Base-by-base conservation (phyloP, 331 rosid genomes). In the Pyrus hybrid region DNA sequence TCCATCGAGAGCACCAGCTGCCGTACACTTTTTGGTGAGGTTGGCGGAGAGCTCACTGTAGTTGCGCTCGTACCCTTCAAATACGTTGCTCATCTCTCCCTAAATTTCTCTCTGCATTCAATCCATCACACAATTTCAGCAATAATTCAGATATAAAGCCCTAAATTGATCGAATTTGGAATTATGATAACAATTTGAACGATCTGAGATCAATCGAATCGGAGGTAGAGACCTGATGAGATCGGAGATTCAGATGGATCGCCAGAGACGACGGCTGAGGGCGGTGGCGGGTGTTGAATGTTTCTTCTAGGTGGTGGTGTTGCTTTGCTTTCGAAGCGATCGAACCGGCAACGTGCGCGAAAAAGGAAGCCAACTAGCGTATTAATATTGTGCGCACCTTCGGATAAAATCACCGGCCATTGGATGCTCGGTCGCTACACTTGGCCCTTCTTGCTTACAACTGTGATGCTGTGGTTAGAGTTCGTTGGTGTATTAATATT, bases 11-110 rank as follows among this genome's bases (percentile, higher is more conserved):
- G 93, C 86, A 70, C 78, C 78, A 60, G 89, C 82, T 0, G 87
- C 84, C 68, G 97, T 88, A 83, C 96, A 93, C 84, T 88, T 91
- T 68, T 85, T 91, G 4, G 83, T 81, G 63, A 93, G 84, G 84
- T 87, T 93, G 29, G 93, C 93, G 17, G 98, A 93, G 71, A 88
- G 84, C 83, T 91, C 97, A 73, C 97, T 91, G 86, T 91, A 93
- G 45, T 86, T 90, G 76, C 97, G 98, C 78, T 93, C 98, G 82
- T 88, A 93, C 33, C 97, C 90, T 79, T 91, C 97, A 62, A 93
- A 93, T 28, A 89, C 93, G 84, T 80, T 87, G 80, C 93, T 89
- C 98, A 93, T 93, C 81, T 77, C 88, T 73, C 62, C 77, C 58
- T 14, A 53, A 74, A 60, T 77, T 77, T 72, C 56, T 51, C 53